Conservation (phyloP, 2,329 filamentous ascomycete species). For the Onygena corvina region DNA sequence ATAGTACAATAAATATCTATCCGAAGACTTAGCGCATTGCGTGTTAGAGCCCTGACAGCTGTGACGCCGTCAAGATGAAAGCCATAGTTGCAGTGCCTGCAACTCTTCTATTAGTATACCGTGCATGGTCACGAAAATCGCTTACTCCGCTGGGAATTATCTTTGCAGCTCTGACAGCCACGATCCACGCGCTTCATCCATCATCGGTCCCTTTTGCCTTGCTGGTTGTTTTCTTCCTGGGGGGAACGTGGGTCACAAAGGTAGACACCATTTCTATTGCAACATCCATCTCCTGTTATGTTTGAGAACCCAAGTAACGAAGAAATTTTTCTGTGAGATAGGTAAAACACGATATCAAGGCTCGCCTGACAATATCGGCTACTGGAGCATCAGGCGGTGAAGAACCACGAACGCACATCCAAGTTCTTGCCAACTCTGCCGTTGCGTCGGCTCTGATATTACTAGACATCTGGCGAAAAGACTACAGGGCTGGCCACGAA, state of each 20-base stretch:
- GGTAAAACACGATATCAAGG: constrained; percentile 81
- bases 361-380: constrained; percentile 64
- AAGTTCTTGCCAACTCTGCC: constrained; percentile 81
- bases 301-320: not conserved
- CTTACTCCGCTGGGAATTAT: constrained; percentile 66
- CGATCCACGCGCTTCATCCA: constrained; percentile 77
- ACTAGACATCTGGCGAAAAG: constrained; percentile 38
- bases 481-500: constrained; percentile 12
- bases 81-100: constrained; percentile 33
- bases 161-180: constrained; percentile 59
- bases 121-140: constrained; percentile 60
- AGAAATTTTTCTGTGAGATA: constrained; percentile 26
- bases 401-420: constrained; percentile 68
- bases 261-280: constrained; percentile 38
- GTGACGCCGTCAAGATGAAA: constrained; percentile 27
- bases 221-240: constrained; percentile 72
- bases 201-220: constrained; percentile 86
- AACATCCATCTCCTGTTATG: too few relatives aligned
- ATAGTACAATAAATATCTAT: too few relatives aligned
- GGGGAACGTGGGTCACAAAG: constrained; percentile 73
- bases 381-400: constrained; percentile 62
- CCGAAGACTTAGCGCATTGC: not conserved
- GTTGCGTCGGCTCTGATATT: constrained; percentile 57
- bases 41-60: not conserved
- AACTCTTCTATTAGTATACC: constrained; percentile 50